phyloP scores from a whole-genome alignment of 2,329 filamentous ascomycete genomes.

The Fusarium floridanum region DNA sequence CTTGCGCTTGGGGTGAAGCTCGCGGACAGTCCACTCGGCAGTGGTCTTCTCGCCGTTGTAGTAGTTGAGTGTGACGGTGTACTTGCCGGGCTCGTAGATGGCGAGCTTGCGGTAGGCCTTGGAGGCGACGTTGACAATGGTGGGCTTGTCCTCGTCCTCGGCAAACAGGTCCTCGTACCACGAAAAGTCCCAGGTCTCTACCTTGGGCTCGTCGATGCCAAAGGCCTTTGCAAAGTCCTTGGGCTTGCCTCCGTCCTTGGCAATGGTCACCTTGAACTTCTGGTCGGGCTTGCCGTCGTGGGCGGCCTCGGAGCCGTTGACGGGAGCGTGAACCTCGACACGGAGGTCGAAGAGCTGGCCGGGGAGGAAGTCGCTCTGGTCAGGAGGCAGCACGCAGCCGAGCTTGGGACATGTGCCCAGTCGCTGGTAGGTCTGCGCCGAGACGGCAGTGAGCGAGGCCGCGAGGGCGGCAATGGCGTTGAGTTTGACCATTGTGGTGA shows the following conservation, averaged over 20 bases:
- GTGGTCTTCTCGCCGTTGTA: slow-evolving; percentile 78
- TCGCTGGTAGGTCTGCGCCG: slow-evolving; percentile 71
- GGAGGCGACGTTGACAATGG: slow-evolving; percentile 82
- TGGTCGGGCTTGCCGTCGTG: slow-evolving; percentile 77
- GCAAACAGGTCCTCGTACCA: slow-evolving; percentile 90
- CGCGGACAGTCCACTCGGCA: slow-evolving; percentile 82
- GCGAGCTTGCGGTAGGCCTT: slow-evolving; percentile 83
- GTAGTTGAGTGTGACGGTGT: slow-evolving; percentile 81
- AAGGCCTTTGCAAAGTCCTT: slow-evolving; percentile 76
- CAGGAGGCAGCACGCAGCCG: slow-evolving; percentile 71
- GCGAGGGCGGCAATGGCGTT: slow-evolving; percentile 51
- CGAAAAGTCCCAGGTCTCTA: slow-evolving; percentile 86
- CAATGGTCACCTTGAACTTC: slow-evolving; percentile 80
- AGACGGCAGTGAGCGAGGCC: slow-evolving; percentile 55
- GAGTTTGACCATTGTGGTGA: slow-evolving; percentile 52
- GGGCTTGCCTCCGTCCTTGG: slow-evolving; percentile 69
- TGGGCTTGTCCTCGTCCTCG: slow-evolving; percentile 75
- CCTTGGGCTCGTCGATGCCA: slow-evolving; percentile 74
- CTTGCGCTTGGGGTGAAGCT: slow-evolving; percentile 76
- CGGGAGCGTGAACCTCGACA: slow-evolving; percentile 83
- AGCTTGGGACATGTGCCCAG: slow-evolving; percentile 70
- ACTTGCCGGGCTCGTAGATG: slow-evolving; percentile 83
- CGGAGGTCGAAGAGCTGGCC: slow-evolving; percentile 89
- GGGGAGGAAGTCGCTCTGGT: slow-evolving; percentile 83
- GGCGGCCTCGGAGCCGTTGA: slow-evolving; percentile 85